phyloP scores from a whole-genome alignment of 495 filamentous ascomycete genomes.

The Penicillium arizonense region DNA sequence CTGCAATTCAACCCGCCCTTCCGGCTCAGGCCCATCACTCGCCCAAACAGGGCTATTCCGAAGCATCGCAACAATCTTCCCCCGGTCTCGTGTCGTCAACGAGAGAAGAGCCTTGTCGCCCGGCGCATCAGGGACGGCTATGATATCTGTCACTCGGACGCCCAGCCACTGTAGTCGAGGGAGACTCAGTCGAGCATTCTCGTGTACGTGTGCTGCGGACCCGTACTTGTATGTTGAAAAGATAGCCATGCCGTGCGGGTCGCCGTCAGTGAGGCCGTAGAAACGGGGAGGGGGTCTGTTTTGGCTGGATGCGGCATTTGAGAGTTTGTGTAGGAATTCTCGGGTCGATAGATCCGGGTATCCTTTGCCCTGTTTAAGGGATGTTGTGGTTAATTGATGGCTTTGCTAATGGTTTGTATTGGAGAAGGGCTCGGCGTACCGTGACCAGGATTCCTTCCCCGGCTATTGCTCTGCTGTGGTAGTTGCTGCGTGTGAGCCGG shows the following conservation, averaged over 20 bases:
- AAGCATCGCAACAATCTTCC: constrained; percentile 66
- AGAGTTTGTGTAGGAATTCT: constrained; percentile 52
- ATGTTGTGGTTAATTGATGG: background rate
- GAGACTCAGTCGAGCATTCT: constrained; percentile 58
- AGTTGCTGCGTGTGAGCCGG: constrained; percentile 54
- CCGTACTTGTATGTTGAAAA: constrained; percentile 85
- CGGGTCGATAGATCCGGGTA: constrained; percentile 87
- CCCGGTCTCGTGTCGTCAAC: constrained; percentile 65
- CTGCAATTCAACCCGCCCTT: constrained; percentile 70
- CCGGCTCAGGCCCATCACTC: constrained; percentile 46
- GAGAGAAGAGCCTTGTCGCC: constrained; percentile 43
- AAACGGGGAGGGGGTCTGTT: constrained; percentile 42
- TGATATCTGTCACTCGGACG: constrained; percentile 59
- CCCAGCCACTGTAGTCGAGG: constrained; percentile 72
- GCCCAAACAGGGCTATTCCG: constrained; percentile 47
- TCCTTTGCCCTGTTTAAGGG: constrained; percentile 64
- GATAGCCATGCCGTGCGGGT: constrained; percentile 85
- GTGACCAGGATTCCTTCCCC: constrained; percentile 69
- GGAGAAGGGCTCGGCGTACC: constrained; percentile 35
- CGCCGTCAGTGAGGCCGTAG: constrained; percentile 75
- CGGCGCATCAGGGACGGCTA: constrained; percentile 19
- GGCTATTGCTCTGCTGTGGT: constrained; percentile 47
- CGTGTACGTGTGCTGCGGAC: constrained; percentile 70
- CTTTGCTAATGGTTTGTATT: background rate
- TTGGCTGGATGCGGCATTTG: constrained; percentile 19